Evolutionary conservation across 805 yeast genomes (phyloP).

Genomic region (Saccharomyces paradoxus): DNA sequence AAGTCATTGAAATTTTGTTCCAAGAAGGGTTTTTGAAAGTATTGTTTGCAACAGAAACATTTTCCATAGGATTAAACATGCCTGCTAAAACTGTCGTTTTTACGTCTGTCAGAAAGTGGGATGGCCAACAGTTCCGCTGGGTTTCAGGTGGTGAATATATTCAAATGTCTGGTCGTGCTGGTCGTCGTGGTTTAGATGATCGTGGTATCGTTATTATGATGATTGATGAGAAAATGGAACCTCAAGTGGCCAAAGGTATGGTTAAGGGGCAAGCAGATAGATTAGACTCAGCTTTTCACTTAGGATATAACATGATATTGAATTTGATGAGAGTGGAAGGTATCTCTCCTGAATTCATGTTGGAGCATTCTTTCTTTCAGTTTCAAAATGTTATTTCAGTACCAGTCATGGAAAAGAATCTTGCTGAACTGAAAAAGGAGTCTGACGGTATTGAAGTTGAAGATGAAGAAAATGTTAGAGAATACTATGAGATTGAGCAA

Average conservation of each 20-base stretch:
- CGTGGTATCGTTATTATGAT: constrained; percentile 98
- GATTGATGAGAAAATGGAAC: constrained; percentile 99
- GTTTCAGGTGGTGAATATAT: constrained; percentile 99
- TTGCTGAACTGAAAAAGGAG: constrained; percentile 45
- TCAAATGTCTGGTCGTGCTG: constrained; percentile 99
- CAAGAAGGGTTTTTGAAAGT: constrained; percentile 95
- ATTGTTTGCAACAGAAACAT: constrained; percentile 94
- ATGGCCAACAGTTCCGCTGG: constrained; percentile 96
- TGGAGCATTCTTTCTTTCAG: constrained; percentile 88
- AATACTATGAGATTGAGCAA: constrained; percentile 71
- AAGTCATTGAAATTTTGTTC: constrained; percentile 89
- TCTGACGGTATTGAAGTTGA: constrained; percentile 49
- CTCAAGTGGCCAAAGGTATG: constrained; percentile 98
- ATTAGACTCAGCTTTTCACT: constrained; percentile 92
- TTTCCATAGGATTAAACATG: constrained; percentile 96
- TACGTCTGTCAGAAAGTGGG: constrained; percentile 97
- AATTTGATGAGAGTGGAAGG: constrained; percentile 97
- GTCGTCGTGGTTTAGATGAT: constrained; percentile 98
- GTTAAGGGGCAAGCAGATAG: constrained; percentile 98
- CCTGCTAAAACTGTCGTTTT: constrained; percentile 98
- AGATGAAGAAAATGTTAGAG: constrained; percentile 66
- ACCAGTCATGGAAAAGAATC: constrained; percentile 68
- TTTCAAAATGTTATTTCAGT: constrained; percentile 90
- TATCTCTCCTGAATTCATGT: constrained; percentile 94
- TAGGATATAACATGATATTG: constrained; percentile 95